Percentiles rank a stretch among this genome's conserved stretches.
Conservation (phyloP, 805 yeast species). For the Metschnikowia lachancei region DNA sequence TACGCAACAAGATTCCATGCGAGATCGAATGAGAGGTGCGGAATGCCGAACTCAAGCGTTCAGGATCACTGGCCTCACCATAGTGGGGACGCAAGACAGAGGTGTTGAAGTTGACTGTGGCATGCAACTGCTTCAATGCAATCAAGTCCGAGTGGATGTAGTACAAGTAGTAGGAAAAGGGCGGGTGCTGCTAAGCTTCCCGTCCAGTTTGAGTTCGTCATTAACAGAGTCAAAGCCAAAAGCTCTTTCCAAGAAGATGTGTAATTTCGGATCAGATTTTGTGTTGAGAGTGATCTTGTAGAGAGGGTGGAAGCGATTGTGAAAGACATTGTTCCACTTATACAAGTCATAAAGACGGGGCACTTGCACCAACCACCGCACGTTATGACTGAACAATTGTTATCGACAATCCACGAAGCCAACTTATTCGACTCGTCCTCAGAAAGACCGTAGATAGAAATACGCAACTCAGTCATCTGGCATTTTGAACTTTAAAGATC, state of each 20-base stretch:
- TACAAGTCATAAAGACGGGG: conserved; percentile 92
- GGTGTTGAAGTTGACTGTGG: conserved; percentile 72
- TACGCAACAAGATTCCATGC: conserved; percentile 91
- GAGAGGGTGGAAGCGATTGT: conserved; percentile 80
- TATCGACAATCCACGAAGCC: conserved; percentile 93
- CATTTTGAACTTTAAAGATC: conserved; percentile 94
- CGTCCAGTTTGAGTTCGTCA: conserved; percentile 92
- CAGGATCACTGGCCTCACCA: conserved; percentile 99
- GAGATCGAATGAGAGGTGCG: conserved; percentile 88
- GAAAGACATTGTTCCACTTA: conserved; percentile 70
- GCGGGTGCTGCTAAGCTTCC: conserved; percentile 80
- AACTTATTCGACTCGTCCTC: conserved; percentile 91
- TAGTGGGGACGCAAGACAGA: conserved; percentile 96
- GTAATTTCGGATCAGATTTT: conserved; percentile 81
- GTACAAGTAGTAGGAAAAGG: conserved; percentile 93
- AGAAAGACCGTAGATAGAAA: conserved; percentile 89
- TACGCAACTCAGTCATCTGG: conserved; percentile 96
- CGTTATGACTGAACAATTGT: conserved; percentile 87
- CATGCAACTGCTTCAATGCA: conserved; percentile 81
- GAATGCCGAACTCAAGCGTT: conserved; percentile 88
- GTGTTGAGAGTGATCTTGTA: conserved; percentile 90
- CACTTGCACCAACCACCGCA: conserved; percentile 94
- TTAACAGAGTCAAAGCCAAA: conserved; percentile 98
- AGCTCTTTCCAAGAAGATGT: conserved; percentile 85
- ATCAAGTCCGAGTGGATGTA: conserved; percentile 85